Evolutionary conservation across 2,329 filamentous ascomycete genomes (phyloP), one percentile per base, ranked within the genome.

Genomic region (Sporothrix euskadiensis): DNA sequence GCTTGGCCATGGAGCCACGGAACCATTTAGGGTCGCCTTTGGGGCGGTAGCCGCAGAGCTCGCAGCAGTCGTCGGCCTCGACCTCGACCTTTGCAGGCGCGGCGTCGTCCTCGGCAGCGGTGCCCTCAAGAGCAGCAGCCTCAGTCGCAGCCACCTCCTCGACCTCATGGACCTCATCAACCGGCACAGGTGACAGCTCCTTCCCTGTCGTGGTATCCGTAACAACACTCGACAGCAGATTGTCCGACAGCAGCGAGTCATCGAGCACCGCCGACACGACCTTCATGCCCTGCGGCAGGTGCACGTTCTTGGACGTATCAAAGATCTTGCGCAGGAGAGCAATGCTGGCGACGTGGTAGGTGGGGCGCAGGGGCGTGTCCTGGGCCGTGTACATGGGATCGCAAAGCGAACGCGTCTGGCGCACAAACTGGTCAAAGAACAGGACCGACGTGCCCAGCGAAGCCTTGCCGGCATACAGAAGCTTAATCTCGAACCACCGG

Each of bases 21-120:
- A 88, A 88, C 87, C 87, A 88, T 73, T 85, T 83, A n/a, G 87
- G 86, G 68, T 87, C 83, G 4, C 87, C 87, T 75, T 85, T 87
- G 0, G 87, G 87, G 10, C 85, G 82, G 79, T 88, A 88, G 2
- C 84, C 85, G 74, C 87, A 89, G 22, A 87, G 80, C 30, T 85
- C 83, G 76, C 87, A 88, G 75, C 82, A 82, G 69, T 83, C 82
- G 65, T 83, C 79, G 0, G 85, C 83, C 74, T 86, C 85, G 74
- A 78, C 74, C 19, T 73, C 71, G 8, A 65, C 71, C 57, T 73
- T 76, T 10, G 69, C 30, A 1, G 54, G 22, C 16, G 52, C 22
- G 9, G 32, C 66, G 47, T 41, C 47, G 47, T n/a, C 41, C 7
- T 32, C 65, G 22, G 41, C 22, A 30, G 22, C n/a, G 3, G 71